A percentile compares a stretch with the other conserved stretches of the same genome.
phyloP scores from a whole-genome alignment of 441 rosid species.

The Iberis amara region DNA sequence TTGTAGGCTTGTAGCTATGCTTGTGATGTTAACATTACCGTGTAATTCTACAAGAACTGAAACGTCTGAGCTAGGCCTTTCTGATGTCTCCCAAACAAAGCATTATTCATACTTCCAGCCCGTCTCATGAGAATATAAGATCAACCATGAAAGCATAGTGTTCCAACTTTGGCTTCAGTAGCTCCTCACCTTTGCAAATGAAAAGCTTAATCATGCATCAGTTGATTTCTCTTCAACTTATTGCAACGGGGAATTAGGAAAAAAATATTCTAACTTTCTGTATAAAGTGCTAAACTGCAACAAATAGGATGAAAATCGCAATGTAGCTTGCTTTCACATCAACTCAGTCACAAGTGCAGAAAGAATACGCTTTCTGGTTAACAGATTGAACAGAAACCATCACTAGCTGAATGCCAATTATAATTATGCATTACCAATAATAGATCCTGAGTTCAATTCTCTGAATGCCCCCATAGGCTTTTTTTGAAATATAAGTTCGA shows the following conservation, averaged over 20 bases:
- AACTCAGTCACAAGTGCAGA: too few relatives aligned
- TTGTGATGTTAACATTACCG: conserved; percentile 57
- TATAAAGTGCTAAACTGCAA: too few relatives aligned
- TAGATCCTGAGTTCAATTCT: conserved; percentile 57
- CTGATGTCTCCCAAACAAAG: conserved; percentile 60
- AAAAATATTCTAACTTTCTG: too few relatives aligned
- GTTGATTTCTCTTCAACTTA: too few relatives aligned
- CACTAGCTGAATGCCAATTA: too few relatives aligned
- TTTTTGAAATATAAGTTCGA: not conserved
- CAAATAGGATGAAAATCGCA: too few relatives aligned
- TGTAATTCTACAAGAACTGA: conserved; percentile 70
- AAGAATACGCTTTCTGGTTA: too few relatives aligned
- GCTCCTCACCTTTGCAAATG: too few relatives aligned
- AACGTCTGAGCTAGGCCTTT: conserved; percentile 72
- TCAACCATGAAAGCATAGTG: conserved; percentile 93
- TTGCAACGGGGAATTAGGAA: too few relatives aligned
- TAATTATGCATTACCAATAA: not conserved
- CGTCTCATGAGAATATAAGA: conserved; percentile 50
- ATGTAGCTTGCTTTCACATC: too few relatives aligned
- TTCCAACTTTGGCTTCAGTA: conserved; percentile 67
- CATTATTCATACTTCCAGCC: conserved; percentile 55
- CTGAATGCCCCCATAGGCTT: conserved; percentile 35
- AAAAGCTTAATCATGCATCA: too few relatives aligned
- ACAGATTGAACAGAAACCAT: not conserved
- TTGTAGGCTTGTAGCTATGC: conserved; percentile 57